These are phyloP conservation scores for Trametes coccinea DNA, from an alignment of 768 basidiomycete species.

Conservation along the genomic window DNA sequence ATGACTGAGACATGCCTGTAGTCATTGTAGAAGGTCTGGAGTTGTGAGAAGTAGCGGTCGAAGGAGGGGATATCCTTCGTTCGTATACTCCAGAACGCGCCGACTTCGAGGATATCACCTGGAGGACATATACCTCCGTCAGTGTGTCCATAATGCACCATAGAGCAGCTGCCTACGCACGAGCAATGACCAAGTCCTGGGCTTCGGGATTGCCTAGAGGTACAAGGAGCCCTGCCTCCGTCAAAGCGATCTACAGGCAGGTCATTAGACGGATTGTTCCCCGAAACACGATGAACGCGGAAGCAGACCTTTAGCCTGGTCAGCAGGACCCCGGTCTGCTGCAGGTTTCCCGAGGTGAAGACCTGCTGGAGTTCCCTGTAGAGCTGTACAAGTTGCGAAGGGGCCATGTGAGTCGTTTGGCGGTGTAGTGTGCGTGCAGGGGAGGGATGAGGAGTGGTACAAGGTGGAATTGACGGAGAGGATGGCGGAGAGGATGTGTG, in stretches of 20 bases:
- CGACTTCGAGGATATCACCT: conserved; percentile 96
- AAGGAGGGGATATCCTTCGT: conserved; percentile 88
- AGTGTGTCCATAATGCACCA: neutral
- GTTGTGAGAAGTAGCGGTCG: conserved; percentile 91
- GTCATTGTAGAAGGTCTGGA: conserved; percentile 88
- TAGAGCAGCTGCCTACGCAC: conserved; percentile 43
- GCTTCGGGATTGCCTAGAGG: conserved; percentile 65
- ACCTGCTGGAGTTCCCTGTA: conserved; percentile 69
- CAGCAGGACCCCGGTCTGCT: conserved; percentile 62
- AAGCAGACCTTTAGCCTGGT: conserved; percentile 70
- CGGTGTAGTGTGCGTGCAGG: neutral
- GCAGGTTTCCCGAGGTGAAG: conserved; percentile 69
- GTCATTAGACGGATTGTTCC: neutral
- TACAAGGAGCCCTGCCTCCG: conserved; percentile 73
- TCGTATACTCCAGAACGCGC: conserved; percentile 91
- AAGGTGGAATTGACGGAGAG: neutral
- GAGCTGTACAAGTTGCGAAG: conserved; percentile 53
- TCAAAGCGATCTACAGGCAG: conserved; percentile 64
- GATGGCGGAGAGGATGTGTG: conserved; percentile 11
- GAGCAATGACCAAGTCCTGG: conserved; percentile 71
- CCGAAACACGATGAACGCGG: neutral
- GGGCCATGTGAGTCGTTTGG: conserved; percentile 41
- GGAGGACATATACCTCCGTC: neutral
- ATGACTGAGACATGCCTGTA: conserved; percentile 52
- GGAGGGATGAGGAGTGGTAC: neutral